Evolutionary conservation across 1,139 yeast genomes (phyloP).

Genomic region (Komagataea norvegica): DNA sequence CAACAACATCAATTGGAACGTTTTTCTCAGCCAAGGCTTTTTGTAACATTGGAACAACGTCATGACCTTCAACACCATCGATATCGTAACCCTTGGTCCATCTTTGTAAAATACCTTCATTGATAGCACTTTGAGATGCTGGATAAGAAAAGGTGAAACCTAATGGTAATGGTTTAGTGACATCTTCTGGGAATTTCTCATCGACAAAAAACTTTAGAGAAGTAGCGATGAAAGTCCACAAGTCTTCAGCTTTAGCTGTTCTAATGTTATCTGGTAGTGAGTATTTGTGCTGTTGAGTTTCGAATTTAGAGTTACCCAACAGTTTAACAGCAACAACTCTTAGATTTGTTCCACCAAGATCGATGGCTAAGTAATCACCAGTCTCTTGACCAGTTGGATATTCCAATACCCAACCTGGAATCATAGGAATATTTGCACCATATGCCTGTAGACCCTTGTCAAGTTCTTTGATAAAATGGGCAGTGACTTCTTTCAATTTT

Average conservation of each 20-base stretch:
- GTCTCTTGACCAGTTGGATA: conserved; percentile 87
- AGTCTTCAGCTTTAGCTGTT: conserved; percentile 64
- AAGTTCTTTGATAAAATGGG: conserved; percentile 67
- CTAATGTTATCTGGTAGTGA: conserved; percentile 70
- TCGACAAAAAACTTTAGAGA: conserved; percentile 62
- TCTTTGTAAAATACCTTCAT: conserved; percentile 82
- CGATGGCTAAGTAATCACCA: conserved; percentile 89
- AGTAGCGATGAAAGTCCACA: conserved; percentile 84
- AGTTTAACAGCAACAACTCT: conserved; percentile 83
- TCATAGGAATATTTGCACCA: conserved; percentile 92
- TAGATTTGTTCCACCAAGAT: conserved; percentile 92
- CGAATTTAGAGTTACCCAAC: conserved; percentile 74
- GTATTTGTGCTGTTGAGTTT: conserved; percentile 78
- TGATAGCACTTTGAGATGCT: conserved; percentile 76
- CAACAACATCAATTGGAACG: conserved; percentile 82
- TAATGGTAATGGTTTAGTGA: conserved; percentile 50
- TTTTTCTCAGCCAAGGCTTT: conserved; percentile 56
- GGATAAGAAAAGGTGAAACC: conserved; percentile 98
- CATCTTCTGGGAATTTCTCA: conserved; percentile 63
- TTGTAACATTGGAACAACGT: conserved; percentile 90
- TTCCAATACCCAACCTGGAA: conserved; percentile 92
- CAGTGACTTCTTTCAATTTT: conserved; percentile 57
- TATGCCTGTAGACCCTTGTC: conserved; percentile 67
- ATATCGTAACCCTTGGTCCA: conserved; percentile 99
- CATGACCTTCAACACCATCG: conserved; percentile 88